Conservation (phyloP, 2,329 filamentous ascomycete species). For the Calycina marina region DNA sequence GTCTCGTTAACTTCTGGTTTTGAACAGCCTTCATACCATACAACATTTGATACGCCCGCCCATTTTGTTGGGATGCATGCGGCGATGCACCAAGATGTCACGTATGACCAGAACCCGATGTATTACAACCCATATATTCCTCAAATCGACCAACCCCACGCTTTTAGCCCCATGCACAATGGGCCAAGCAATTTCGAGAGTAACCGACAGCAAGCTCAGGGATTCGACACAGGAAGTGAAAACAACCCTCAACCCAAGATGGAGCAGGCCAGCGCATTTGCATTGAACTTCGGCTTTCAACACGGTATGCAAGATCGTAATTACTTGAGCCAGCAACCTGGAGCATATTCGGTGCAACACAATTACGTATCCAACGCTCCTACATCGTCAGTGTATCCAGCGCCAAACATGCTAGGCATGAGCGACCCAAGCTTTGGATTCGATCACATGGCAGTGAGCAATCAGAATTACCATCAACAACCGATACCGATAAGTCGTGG, state of each 20-base stretch:
- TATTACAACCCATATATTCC: slow-evolving; percentile 11
- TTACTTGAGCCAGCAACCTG: slow-evolving; percentile 9
- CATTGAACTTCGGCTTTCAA: slow-evolving; percentile 11
- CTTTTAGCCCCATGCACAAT: slow-evolving; percentile 10
- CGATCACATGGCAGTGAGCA: slow-evolving; percentile 11
- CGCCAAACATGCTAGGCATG: slow-evolving; percentile 15
- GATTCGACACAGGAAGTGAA: slow-evolving; percentile 10
- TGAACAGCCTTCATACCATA: slow-evolving; percentile 11
- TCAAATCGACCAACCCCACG: slow-evolving; percentile 10
- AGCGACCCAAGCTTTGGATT: slow-evolving; percentile 12
- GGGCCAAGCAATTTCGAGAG: slow-evolving; percentile 6
- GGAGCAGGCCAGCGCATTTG: slow-evolving; percentile 10
- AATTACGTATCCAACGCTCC: slow-evolving; percentile 12
- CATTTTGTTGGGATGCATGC: slow-evolving; percentile 11
- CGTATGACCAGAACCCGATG: slow-evolving; percentile 11
- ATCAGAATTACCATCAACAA: slow-evolving; percentile 9
- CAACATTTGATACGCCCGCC: slow-evolving; percentile 6
- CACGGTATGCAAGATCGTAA: slow-evolving; percentile 10
- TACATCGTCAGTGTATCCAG: slow-evolving; percentile 13
- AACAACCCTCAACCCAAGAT: slow-evolving; percentile 12
- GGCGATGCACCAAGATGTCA: slow-evolving; percentile 8
- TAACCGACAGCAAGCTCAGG: slow-evolving; percentile 9
- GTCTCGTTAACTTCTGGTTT: slow-evolving; percentile 12
- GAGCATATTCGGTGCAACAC: slow-evolving; percentile 14
- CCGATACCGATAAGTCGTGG: slow-evolving; percentile 17